Base-by-base conservation (phyloP, 73 alveolate species). In the Durusdinium trenchii region DNA sequence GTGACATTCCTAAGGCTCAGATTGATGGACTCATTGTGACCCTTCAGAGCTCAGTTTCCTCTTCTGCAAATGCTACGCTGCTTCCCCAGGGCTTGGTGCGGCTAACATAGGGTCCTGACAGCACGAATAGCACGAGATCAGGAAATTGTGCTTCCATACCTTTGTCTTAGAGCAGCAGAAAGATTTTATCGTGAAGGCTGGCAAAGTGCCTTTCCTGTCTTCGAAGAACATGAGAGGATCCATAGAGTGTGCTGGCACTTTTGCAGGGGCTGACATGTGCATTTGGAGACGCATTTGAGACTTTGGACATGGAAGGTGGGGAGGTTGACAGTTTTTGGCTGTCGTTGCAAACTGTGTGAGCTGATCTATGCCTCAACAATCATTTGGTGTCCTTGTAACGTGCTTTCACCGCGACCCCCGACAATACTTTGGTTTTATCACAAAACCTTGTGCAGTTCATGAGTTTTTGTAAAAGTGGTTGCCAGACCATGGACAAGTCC, bases 1-100 rank as follows among this genome's bases (percentile, higher is more conserved):
- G 45, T 1, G 5, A 14, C 40, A n/a, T 16, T 3, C 6, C 38
- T 48, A 12, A 57, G 95, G 96, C 96, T 14, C 90, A 92, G 46
- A 92, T 92, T 57, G 98, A 92, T 42, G 98, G 98, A 1, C 87
- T 92, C 62, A 92, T 92, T 61, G 98, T 92, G 46, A 92, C 98
- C 75, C 69, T 92, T 43, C 75, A 69, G 64, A 92, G 98, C 51
- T 40, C 98, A 36, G 38, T 50, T 42, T 28, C 81, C 9, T 48
- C 87, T 1, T 16, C 81, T 6, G 79, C 38, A 35, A 48, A 92
- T 52, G 89, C 98, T 16, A 12, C 67, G 96, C 32, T n/a, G n/a
- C n/a, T n/a, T n/a, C n/a, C n/a, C n/a, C n/a, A n/a, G n/a, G n/a
- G n/a, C n/a, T n/a, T n/a, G n/a, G n/a, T n/a, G n/a, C n/a, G n/a